These are phyloP conservation scores for Wolfiporia cocos DNA, from an alignment of 1,284 basidiomycete species.

Conservation along the genomic window DNA sequence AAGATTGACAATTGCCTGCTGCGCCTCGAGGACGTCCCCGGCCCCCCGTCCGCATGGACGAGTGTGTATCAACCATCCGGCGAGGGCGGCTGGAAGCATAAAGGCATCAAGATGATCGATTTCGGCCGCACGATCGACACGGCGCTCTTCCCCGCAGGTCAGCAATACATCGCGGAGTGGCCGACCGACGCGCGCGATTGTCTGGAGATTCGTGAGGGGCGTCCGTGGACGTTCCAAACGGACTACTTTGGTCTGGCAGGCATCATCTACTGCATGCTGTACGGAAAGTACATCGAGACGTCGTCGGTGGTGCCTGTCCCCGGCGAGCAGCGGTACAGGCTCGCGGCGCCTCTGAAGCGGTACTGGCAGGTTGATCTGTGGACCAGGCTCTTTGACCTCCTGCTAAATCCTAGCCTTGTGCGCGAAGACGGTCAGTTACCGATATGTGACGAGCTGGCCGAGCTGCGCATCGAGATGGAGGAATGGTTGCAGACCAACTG, in stretches of 20 bases:
- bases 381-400: constrained; percentile 77
- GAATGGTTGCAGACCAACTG: constrained; percentile 77
- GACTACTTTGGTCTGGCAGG: constrained; percentile 95
- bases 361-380: constrained; percentile 95
- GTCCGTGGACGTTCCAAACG: constrained; percentile 89
- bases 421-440: constrained; percentile 57
- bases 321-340: constrained; percentile 44
- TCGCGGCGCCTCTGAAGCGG: constrained; percentile 79
- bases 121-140: constrained; percentile 94
- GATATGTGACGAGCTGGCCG: constrained; percentile 60
- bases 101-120: constrained; percentile 93
- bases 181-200: constrained; percentile 85
- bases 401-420: constrained; percentile 75
- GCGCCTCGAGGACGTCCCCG: constrained; percentile 79
- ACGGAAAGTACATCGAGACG: constrained; percentile 90
- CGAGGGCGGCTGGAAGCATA: constrained; percentile 77
- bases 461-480: constrained; percentile 79
- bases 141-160: constrained; percentile 67
- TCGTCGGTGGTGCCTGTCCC: constrained; percentile 40
- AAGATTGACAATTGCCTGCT: constrained; percentile 99
- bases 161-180: constrained; percentile 89
- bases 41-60: constrained; percentile 67
- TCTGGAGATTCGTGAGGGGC: constrained; percentile 78
- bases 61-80: constrained; percentile 73
- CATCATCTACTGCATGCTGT: constrained; percentile 92